phyloP scores from a whole-genome alignment of 768 basidiomycete genomes.

The Amyloporia xantha region DNA sequence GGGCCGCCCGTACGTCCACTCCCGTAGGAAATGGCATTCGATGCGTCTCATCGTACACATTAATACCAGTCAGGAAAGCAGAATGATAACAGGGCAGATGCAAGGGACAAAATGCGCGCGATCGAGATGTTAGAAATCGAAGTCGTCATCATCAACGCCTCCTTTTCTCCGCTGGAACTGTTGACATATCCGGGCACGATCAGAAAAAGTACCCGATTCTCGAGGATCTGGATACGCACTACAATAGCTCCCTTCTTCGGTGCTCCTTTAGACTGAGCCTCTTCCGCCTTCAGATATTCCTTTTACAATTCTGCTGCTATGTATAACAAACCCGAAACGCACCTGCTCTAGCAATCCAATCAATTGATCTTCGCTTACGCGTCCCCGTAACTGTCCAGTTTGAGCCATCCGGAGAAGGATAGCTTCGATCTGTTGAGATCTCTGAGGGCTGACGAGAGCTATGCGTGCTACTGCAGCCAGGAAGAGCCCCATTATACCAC shows the following conservation, averaged over 20 bases:
- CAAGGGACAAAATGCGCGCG: not conserved
- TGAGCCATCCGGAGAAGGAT: constrained; percentile 81
- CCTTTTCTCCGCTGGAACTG: constrained; percentile 32
- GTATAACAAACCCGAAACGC: constrained; percentile 6
- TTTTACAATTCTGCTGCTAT: not conserved
- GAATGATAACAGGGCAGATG: not conserved
- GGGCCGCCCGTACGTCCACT: no score
- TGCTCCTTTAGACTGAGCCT: constrained; percentile 33
- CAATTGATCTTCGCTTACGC: constrained; percentile 74
- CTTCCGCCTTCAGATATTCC: constrained; percentile 28
- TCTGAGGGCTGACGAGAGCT: constrained; percentile 75
- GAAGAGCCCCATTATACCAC: not conserved
- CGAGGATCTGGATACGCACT: constrained; percentile 23
- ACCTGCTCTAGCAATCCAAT: constrained; percentile 87
- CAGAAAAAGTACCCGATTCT: no score
- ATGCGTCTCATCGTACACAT: no score
- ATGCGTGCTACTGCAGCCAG: constrained; percentile 68
- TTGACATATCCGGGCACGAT: no score
- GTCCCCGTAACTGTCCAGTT: constrained; percentile 69
- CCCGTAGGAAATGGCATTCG: no score
- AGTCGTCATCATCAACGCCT: constrained; percentile 29
- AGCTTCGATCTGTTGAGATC: constrained; percentile 73
- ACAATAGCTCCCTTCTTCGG: constrained; percentile 36
- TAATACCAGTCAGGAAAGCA: not conserved
- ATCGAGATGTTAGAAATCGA: constrained; percentile 2